Base-by-base conservation (phyloP, 441 rosid species). In the Isatis lusitanica region DNA sequence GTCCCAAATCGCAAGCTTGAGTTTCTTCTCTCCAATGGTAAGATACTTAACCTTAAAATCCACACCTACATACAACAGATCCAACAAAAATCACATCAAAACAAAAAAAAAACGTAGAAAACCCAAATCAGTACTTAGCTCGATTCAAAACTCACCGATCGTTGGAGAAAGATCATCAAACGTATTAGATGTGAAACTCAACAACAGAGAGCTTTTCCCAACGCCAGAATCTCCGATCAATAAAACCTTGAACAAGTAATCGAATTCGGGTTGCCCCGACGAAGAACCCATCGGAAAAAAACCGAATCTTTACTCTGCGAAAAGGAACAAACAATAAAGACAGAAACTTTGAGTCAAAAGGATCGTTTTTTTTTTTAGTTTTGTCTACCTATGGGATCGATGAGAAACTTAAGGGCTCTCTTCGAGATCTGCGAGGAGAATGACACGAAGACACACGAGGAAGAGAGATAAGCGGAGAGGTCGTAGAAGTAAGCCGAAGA, bases 1-100 rank as follows among this genome's bases (percentile, higher is more conserved):
- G 58, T 90, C 92, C 92, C 95, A 90, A 78, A 90, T 90, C n/a
- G 89, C 95, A 69, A 90, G 95, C 83, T 90, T 90, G 71, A 87
- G 62, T 78, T 84, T 90, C 70, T 87, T 90, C 11, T 85, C 95
- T 0, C 88, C 92, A 60, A 85, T 64, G 26, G 82, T 80, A 21
- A 90, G 83, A 73, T 85, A 79, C 76, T 90, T 90, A 38, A 80
- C 80, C 85, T 92, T 88, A 69, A 90, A 92, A 85, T 88, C 97
- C 33, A 92, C 94, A 70, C 96, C 94, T 88, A 35, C 0, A 74
- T 18, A 8, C 9, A 36, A 16, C 59, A 68, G 13, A 65, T 30
- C 42, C 35, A 64, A 33, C 35, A 35, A 33, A 62, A 30, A 58
- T 40, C 30, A 40, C 52, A 21, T 18, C 47, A 64, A 31, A 11